A percentile compares a stretch with the other conserved stretches of the same genome.
Conservation (phyloP, 495 filamentous ascomycete genomes). For the Daldinia vernicosa region DNA sequence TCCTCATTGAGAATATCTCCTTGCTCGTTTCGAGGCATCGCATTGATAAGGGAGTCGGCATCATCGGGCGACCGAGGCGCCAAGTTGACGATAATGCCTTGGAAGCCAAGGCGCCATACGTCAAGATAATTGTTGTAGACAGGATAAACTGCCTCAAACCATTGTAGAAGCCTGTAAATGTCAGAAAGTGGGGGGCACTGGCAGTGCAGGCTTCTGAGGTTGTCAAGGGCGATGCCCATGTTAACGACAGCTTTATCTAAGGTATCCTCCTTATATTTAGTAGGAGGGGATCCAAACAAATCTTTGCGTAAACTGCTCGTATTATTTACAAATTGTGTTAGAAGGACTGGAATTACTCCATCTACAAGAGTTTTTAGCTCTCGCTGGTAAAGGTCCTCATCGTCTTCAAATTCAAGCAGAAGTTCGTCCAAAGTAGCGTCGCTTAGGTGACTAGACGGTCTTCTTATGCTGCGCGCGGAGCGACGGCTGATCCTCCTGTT, state of each 20-base stretch:
- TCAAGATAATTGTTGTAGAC: conserved; percentile 89
- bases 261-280: conserved; percentile 48
- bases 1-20: conserved; percentile 80
- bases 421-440: conserved; percentile 76
- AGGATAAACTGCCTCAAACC: conserved; percentile 79
- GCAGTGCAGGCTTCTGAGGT: conserved; percentile 80
- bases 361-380: conserved; percentile 94
- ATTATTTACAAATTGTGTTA: conserved; percentile 82
- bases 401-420: conserved; percentile 79
- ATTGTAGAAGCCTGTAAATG: conserved; percentile 72
- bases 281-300: conserved; percentile 61
- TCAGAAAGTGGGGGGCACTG: conserved; percentile 73
- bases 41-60: conserved; percentile 69
- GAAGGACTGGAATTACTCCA: conserved; percentile 92
- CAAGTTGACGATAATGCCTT: conserved; percentile 93
- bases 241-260: conserved; percentile 88
- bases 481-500: conserved; percentile 66
- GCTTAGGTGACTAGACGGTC: conserved; percentile 69
- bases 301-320: conserved; percentile 71
- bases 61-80: conserved; percentile 70
- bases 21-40: conserved; percentile 77
- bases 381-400: conserved; percentile 90
- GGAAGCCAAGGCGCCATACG: conserved; percentile 93
- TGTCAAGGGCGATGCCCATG: conserved; percentile 92
- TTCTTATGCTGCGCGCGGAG: conserved; percentile 76